Evolutionary conservation across 768 basidiomycete genomes (phyloP).

Genomic region (Dioszegia aurantiaca): DNA sequence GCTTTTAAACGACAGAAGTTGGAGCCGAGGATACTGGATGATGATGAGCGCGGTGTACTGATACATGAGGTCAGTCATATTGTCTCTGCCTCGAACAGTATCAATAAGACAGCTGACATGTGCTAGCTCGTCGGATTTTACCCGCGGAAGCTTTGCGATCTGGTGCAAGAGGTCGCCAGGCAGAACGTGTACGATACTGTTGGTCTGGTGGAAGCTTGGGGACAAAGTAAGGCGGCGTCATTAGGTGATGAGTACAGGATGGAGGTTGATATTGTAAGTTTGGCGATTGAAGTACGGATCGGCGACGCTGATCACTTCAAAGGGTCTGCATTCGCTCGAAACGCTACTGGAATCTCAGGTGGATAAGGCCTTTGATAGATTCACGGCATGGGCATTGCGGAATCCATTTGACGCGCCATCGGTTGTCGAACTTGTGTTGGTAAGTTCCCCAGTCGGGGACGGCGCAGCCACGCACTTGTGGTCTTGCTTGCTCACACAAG

Average conservation of each 20-base stretch:
- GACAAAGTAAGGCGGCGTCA: constrained; percentile 15
- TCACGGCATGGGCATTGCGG: constrained; percentile 82
- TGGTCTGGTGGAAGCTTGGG: constrained; percentile 66
- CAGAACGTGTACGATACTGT: constrained; percentile 74
- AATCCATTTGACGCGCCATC: constrained; percentile 73
- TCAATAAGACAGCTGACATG: not conserved
- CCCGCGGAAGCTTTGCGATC: constrained; percentile 78
- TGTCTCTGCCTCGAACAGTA: too few species aligned
- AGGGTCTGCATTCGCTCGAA: constrained; percentile 80
- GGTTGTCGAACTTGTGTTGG: constrained; percentile 42
- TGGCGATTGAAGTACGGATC: not conserved
- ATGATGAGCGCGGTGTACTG: constrained; percentile 35
- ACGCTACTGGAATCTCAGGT: constrained; percentile 83
- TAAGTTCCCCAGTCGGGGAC: constrained; percentile 55
- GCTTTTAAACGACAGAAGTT: constrained; percentile 17
- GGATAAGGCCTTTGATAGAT: constrained; percentile 86
- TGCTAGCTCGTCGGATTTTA: constrained; percentile 64
- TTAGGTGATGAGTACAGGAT: constrained; percentile 45
- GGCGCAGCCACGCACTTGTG: too few species aligned
- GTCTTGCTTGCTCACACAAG: constrained; percentile 29
- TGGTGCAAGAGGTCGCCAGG: constrained; percentile 78
- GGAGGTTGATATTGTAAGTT: constrained; percentile 34
- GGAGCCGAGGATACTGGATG: constrained; percentile 14
- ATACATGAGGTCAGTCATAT: constrained; percentile 47
- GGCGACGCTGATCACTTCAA: too few species aligned